A percentile compares a stretch with the other conserved stretches of the same genome.
Evolutionary conservation across 2,329 filamentous ascomycete genomes (phyloP).

Genomic region (Tolypocladium ophioglossoides): DNA sequence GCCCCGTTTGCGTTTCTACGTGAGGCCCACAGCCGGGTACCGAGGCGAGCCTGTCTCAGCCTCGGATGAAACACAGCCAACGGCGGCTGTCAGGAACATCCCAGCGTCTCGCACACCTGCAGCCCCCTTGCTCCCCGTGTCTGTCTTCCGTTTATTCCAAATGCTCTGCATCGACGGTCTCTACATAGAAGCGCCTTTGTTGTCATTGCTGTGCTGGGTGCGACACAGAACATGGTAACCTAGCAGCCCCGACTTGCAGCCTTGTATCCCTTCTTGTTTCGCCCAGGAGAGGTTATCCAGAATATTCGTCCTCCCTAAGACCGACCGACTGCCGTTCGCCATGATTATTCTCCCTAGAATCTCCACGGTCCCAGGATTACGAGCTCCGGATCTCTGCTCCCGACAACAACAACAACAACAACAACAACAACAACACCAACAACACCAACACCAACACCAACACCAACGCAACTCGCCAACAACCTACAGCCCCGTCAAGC

Average conservation of each 20-base stretch:
- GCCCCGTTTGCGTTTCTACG: neutral
- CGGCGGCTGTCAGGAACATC: slow-evolving; percentile 12
- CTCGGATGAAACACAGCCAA: slow-evolving; percentile 21
- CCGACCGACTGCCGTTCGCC: neutral
- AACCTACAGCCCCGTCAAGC: neutral
- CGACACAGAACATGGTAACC: neutral
- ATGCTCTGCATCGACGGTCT: slow-evolving; percentile 4
- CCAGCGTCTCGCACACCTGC: slow-evolving; percentile 7
- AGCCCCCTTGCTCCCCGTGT: slow-evolving; percentile 7
- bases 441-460: neutral
- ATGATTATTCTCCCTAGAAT: slow-evolving; percentile 20
- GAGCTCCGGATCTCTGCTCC: slow-evolving; percentile 4
- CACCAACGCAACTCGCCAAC: neutral
- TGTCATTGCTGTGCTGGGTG: slow-evolving; percentile 1
- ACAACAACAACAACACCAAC: no score
- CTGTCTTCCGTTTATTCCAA: slow-evolving; percentile 9
- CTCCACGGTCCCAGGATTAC: slow-evolving; percentile 9
- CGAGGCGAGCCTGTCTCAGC: slow-evolving; percentile 19
- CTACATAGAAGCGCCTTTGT: neutral
- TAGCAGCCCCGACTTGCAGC: neutral
- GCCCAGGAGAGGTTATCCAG: neutral
- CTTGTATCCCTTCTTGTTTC: neutral
- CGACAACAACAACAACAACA: neutral
- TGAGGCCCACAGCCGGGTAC: slow-evolving; percentile 1
- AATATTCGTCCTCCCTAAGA: neutral